Conservation (phyloP, 805 yeast species). For the Wickerhamiella qilinensis region DNA sequence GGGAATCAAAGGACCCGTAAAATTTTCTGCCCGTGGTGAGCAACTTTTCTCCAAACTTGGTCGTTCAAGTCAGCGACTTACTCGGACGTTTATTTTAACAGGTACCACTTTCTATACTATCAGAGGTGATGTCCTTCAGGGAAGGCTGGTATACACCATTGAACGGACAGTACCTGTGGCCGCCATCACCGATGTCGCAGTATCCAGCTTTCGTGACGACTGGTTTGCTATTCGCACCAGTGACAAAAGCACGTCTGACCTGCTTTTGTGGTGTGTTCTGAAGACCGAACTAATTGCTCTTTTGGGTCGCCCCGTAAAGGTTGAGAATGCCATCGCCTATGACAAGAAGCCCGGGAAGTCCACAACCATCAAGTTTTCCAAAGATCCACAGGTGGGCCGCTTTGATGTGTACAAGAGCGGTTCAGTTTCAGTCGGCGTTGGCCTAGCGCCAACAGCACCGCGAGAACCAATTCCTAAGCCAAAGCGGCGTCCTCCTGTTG, state of each 20-base stretch:
- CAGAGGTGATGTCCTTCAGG: conserved; percentile 54
- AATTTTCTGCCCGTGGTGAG: conserved; percentile 73
- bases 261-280: conserved; percentile 62
- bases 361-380: conserved; percentile 55
- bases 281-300: conserved; percentile 73
- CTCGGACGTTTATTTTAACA: conserved; percentile 60
- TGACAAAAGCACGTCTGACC: conserved; percentile 46
- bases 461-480: conserved; percentile 59
- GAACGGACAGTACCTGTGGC: conserved; percentile 50
- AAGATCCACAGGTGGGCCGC: conserved; percentile 49
- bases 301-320: conserved; percentile 29
- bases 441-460: conserved; percentile 56
- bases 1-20: conserved; percentile 52
- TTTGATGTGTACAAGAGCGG: conserved; percentile 80
- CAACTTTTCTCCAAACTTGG: conserved; percentile 76
- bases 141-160: conserved; percentile 37
- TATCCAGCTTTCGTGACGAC: conserved; percentile 74
- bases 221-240: conserved; percentile 67
- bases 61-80: conserved; percentile 66
- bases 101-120: conserved; percentile 45
- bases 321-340: conserved; percentile 62
- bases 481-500: conserved; percentile 7
- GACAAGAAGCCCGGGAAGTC: conserved; percentile 78
- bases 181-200: conserved; percentile 42
- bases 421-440: conserved; percentile 63